A percentile compares a stretch with the other conserved stretches of the same genome.
These are phyloP conservation scores for Lichtheimia ramosa DNA, from an alignment of 371 early-diverging fungal genomes.

Conservation along the genomic window DNA sequence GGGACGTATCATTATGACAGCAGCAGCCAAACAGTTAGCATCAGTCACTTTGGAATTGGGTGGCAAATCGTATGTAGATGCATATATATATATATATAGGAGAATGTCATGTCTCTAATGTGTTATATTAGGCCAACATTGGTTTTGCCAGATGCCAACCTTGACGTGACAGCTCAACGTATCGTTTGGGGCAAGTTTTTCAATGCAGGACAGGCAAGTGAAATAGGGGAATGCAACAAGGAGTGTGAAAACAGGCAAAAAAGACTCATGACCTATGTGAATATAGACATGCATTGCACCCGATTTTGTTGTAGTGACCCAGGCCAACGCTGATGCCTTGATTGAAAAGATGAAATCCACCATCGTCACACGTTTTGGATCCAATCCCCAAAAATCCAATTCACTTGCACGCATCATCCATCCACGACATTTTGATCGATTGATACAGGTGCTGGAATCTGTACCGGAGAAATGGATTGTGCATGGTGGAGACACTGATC, in stretches of 20 bases:
- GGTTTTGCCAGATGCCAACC: conserved; percentile 66
- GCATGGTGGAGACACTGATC: conserved; percentile 60
- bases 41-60: conserved; percentile 86
- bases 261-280: not conserved
- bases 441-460: conserved; percentile 55
- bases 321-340: conserved; percentile 53
- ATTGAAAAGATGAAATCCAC: conserved; percentile 43
- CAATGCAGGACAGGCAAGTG: conserved; percentile 66
- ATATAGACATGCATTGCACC: conserved; percentile 81
- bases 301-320: conserved; percentile 79
- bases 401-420: conserved; percentile 74
- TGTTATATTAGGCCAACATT: conserved; percentile 55
- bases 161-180: conserved; percentile 67
- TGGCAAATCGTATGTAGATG: conserved; percentile 63
- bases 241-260: not conserved
- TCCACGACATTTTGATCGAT: conserved; percentile 67
- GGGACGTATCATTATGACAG: conserved; percentile 75
- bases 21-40: conserved; percentile 79
- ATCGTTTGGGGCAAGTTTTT: conserved; percentile 78
- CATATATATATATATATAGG: not conserved
- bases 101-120: not conserved
- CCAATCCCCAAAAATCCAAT: conserved; percentile 40
- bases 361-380: conserved; percentile 49
- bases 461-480: conserved; percentile 44
- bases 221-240: not conserved